These are phyloP conservation scores for Camellia oleifera DNA, from an alignment of 179 eudicot species.

Conservation along the genomic window DNA sequence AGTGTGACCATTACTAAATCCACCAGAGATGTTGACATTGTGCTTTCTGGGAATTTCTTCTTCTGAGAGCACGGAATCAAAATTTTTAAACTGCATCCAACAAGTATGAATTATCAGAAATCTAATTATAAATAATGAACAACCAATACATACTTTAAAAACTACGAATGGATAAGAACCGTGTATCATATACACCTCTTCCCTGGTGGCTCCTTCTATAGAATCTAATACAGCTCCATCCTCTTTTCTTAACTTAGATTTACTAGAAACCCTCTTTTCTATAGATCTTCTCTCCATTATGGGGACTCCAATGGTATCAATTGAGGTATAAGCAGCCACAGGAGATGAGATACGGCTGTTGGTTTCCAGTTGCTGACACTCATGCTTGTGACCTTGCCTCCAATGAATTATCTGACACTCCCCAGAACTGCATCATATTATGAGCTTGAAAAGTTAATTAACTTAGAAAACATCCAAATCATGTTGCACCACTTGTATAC, in stretches of 20 bases:
- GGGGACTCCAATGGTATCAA: conserved; percentile 33
- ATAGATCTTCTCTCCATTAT: conserved; percentile 37
- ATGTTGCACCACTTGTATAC: background rate
- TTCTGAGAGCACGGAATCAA: conserved; percentile 29
- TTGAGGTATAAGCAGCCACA: conserved; percentile 26
- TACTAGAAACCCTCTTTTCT: conserved; percentile 47
- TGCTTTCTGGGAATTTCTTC: conserved; percentile 31
- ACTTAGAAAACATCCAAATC: background rate
- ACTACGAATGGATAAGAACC: conserved; percentile 22
- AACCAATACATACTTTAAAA: background rate
- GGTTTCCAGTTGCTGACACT: conserved; percentile 60
- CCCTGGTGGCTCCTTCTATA: conserved; percentile 34
- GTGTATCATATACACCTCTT: conserved; percentile 33
- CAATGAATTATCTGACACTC: conserved; percentile 95
- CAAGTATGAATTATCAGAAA: conserved; percentile 11
- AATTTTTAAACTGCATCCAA: conserved; percentile 45
- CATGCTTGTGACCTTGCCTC: conserved; percentile 93
- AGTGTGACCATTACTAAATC: conserved; percentile 31
- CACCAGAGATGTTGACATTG: conserved; percentile 20
- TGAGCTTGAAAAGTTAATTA: conserved; percentile 5
- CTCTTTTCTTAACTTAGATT: conserved; percentile 38
- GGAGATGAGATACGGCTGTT: conserved; percentile 32
- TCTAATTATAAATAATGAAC: background rate
- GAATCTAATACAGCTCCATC: conserved; percentile 29
- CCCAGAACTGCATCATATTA: conserved; percentile 72